Evolutionary conservation across 257 asterid species (phyloP).

Genomic region (Rauvolfia tetraphylla): DNA sequence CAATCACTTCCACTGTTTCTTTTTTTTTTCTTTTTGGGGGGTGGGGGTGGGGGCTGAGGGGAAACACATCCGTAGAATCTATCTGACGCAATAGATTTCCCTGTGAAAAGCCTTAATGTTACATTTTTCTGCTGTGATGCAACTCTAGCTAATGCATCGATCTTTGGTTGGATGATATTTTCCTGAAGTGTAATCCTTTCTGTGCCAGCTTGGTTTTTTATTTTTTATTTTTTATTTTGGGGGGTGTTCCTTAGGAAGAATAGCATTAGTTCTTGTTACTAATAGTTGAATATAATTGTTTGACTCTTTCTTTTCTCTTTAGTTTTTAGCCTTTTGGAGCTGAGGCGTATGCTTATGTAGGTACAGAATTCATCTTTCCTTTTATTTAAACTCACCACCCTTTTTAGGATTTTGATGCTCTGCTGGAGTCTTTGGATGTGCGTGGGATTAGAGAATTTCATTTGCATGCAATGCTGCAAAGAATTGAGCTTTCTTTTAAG

Average conservation of each 20-base stretch:
- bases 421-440: conserved; percentile 65
- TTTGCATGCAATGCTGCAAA: conserved; percentile 68
- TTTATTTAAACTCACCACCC: conserved; percentile 3
- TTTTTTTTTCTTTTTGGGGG: neutral
- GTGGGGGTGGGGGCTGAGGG: too few relatives aligned
- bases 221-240: neutral
- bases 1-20: neutral
- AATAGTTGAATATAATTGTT: neutral
- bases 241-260: neutral
- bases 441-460: conserved; percentile 90
- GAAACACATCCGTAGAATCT: neutral
- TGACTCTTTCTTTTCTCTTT: neutral
- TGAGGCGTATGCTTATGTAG: neutral
- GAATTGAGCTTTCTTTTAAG: conserved; percentile 61
- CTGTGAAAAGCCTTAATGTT: neutral
- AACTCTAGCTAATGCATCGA: neutral
- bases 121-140: neutral
- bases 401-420: conserved; percentile 68
- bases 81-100: conserved; percentile 3
- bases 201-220: neutral
- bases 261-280: neutral
- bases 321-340: neutral
- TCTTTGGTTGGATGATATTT: neutral
- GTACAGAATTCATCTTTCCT: neutral
- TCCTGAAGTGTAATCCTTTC: neutral